Conservation (phyloP, 441 rosid genomes). For the Gossypium davidsonii region DNA sequence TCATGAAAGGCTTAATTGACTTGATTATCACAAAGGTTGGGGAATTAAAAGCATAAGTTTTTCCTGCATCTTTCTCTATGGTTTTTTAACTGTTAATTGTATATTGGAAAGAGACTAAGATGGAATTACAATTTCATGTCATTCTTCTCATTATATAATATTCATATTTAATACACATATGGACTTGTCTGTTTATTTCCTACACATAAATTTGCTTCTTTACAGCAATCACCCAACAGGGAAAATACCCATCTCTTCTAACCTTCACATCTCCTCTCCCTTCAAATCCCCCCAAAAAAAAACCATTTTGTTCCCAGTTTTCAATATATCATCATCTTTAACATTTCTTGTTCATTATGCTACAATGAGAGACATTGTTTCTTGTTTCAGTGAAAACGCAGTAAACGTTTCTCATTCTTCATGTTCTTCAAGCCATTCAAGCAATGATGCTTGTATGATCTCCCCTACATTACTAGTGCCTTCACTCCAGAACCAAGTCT, state of each 20-base stretch:
- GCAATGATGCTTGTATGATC: slow-evolving; percentile 37
- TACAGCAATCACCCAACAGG: neutral
- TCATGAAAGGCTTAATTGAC: too few relatives aligned
- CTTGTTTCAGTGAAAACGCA: slow-evolving; percentile 77
- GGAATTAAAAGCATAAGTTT: slow-evolving; percentile 12
- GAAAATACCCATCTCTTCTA: slow-evolving; percentile 8
- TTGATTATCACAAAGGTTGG: neutral
- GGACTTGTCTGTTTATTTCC: slow-evolving; percentile 9
- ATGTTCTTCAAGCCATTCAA: slow-evolving; percentile 42
- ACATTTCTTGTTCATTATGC: neutral
- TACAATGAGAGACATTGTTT: slow-evolving; percentile 69
- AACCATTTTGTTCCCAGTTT: slow-evolving; percentile 16
- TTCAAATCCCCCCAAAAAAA: slow-evolving; percentile 1
- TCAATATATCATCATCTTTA: neutral
- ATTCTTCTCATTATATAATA: too few relatives aligned
- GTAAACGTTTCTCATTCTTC: slow-evolving; percentile 57
- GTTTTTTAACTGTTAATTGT: neutral
- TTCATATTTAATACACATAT: slow-evolving; percentile 12
- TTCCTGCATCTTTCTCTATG: slow-evolving; percentile 18
- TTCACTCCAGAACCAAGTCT: slow-evolving; percentile 51
- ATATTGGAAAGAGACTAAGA: accelerated
- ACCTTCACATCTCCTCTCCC: slow-evolving; percentile 15
- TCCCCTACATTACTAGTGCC: slow-evolving; percentile 44
- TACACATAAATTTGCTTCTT: too few relatives aligned
- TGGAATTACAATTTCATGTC: too few relatives aligned